These are phyloP conservation scores for Suhomyces kilbournensis DNA, from an alignment of 805 yeast species.

Conservation along the genomic window DNA sequence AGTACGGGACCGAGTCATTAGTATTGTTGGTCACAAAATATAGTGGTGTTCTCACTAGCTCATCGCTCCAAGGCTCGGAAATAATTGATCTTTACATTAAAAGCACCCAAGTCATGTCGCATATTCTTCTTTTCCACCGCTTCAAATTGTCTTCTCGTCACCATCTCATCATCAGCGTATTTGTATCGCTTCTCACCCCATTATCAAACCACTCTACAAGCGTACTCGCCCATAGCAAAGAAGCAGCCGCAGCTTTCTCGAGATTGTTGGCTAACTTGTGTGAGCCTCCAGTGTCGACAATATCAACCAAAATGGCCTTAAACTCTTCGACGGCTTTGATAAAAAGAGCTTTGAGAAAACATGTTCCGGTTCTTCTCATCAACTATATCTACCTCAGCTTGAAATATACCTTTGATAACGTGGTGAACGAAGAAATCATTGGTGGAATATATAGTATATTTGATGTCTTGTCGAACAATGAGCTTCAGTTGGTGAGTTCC, in stretches of 20 bases:
- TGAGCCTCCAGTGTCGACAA: conserved; percentile 52
- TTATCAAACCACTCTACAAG: conserved; percentile 26
- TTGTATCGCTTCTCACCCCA: conserved; percentile 50
- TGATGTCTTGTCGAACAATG: conserved; percentile 66
- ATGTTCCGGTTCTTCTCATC: conserved; percentile 56
- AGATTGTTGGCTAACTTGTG: conserved; percentile 67
- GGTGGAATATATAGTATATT: conserved; percentile 61
- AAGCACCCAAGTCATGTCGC: conserved; percentile 53
- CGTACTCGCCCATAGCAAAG: conserved; percentile 17
- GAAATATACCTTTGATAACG: conserved; percentile 44
- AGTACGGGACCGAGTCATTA: conserved; percentile 60
- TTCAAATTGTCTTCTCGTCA: conserved; percentile 68
- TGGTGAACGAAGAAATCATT: conserved; percentile 47
- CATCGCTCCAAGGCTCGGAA: background rate
- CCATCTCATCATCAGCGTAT: conserved; percentile 54
- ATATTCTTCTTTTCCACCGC: conserved; percentile 64
- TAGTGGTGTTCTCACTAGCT: conserved; percentile 7
- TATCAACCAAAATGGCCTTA: conserved; percentile 35
- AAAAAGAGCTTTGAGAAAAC: conserved; percentile 61
- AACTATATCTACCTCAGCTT: conserved; percentile 58
- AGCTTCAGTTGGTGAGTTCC: conserved; percentile 58
- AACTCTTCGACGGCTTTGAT: conserved; percentile 54
- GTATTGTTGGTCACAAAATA: conserved; percentile 38
- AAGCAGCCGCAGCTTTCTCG: conserved; percentile 48
- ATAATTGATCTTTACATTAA: conserved; percentile 32